Evolutionary conservation across 495 filamentous ascomycete genomes (phyloP).

Genomic region (Aspergillus avenaceus): DNA sequence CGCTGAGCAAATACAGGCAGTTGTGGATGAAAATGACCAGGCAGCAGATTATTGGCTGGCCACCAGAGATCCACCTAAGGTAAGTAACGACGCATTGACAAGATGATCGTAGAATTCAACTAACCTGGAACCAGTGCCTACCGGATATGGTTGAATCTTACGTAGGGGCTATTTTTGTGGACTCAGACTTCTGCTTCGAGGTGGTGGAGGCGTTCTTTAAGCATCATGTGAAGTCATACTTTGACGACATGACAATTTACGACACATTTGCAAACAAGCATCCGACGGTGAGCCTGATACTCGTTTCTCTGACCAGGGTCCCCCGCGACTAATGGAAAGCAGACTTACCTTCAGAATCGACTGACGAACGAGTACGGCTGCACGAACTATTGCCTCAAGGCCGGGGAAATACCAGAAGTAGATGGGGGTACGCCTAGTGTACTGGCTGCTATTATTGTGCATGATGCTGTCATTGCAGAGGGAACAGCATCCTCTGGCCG

Average conservation of each 20-base stretch:
- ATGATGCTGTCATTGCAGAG: conserved; percentile 61
- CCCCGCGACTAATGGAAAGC: conserved; percentile 13
- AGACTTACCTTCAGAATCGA: conserved; percentile 53
- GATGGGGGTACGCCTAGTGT: conserved; percentile 47
- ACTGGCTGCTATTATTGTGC: conserved; percentile 73
- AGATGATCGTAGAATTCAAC: background rate
- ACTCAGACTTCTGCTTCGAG: conserved; percentile 75
- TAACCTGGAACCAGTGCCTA: conserved; percentile 52
- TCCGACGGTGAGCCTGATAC: conserved; percentile 52
- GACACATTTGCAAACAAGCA: conserved; percentile 88
- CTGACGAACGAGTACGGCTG: conserved; percentile 51
- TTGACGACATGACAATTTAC: conserved; percentile 84
- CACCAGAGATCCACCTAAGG: conserved; percentile 70
- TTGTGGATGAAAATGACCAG: conserved; percentile 48
- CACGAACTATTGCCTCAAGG: conserved; percentile 50
- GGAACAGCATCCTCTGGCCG: conserved; percentile 57
- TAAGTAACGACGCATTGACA: conserved; percentile 9
- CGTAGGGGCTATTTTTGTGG: conserved; percentile 86
- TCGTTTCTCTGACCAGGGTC: conserved; percentile 26
- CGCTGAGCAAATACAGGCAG: conserved; percentile 58
- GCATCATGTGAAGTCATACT: conserved; percentile 66
- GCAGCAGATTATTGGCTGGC: conserved; percentile 75
- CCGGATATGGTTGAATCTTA: conserved; percentile 89
- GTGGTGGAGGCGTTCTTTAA: conserved; percentile 76
- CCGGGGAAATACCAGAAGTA: conserved; percentile 40